phyloP scores from a whole-genome alignment of 768 basidiomycete genomes.

The Panellus pusillus region DNA sequence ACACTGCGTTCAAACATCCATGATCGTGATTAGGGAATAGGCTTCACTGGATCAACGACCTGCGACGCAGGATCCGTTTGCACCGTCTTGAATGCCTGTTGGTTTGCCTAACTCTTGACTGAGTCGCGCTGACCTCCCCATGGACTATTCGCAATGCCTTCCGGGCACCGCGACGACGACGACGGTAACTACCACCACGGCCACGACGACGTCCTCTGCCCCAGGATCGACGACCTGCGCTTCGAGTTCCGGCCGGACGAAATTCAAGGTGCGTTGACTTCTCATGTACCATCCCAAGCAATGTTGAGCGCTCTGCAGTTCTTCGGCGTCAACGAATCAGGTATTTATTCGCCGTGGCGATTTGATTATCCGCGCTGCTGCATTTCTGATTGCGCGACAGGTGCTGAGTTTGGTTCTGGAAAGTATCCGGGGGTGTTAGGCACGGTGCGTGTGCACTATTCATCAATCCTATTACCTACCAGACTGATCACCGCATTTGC shows the following conservation, averaged over 20 bases:
- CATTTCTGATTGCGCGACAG: neutral
- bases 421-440: too few relatives aligned
- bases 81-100: constrained; percentile 42
- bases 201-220: constrained; percentile 29
- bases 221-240: constrained; percentile 29
- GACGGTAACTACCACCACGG: constrained; percentile 26
- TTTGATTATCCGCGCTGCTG: neutral
- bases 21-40: constrained; percentile 31
- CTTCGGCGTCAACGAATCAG: constrained; percentile 64
- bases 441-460: too few relatives aligned
- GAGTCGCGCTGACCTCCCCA: neutral
- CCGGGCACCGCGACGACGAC: constrained; percentile 22
- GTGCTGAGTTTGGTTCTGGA: constrained; percentile 52
- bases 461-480: too few relatives aligned
- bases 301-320: constrained; percentile 21
- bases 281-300: neutral
- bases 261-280: constrained; percentile 40
- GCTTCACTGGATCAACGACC: constrained; percentile 42
- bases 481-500: constrained; percentile 21
- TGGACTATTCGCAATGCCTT: constrained; percentile 52
- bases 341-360: constrained; percentile 17
- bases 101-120: neutral
- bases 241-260: constrained; percentile 33
- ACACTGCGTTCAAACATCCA: too few relatives aligned
- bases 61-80: constrained; percentile 48